A percentile compares a stretch with the other conserved stretches of the same genome.
Evolutionary conservation across 192 early-diverging fungal genomes (phyloP).

Genomic region (Gaertneriomyces semiglobifer): DNA sequence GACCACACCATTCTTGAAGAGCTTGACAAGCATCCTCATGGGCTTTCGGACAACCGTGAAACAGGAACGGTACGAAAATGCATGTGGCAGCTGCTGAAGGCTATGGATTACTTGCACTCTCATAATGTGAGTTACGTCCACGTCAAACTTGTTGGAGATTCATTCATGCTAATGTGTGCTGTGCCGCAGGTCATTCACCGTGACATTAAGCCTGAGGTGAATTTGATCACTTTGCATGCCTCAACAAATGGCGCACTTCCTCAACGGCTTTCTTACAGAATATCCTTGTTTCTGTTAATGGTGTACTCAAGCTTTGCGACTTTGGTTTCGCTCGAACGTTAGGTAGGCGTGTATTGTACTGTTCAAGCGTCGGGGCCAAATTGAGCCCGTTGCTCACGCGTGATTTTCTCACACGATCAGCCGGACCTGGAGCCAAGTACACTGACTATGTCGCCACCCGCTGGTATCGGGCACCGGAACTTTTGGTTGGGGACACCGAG

Average conservation of each 20-base stretch:
- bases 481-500: slow-evolving; percentile 61
- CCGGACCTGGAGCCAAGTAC: slow-evolving; percentile 64
- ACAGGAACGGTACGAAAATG: slow-evolving; percentile 53
- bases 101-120: slow-evolving; percentile 62
- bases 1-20: slow-evolving; percentile 67
- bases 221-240: not conserved
- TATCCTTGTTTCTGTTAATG: slow-evolving; percentile 57
- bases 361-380: not conserved
- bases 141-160: not conserved
- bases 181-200: slow-evolving; percentile 52
- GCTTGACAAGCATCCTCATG: slow-evolving; percentile 57
- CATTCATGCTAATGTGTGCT: slow-evolving; percentile 1
- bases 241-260: no score
- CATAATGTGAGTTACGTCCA: slow-evolving; percentile 49
- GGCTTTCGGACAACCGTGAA: slow-evolving; percentile 48
- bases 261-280: slow-evolving; percentile 32
- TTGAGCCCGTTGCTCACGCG: not conserved
- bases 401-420: slow-evolving; percentile 28
- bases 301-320: slow-evolving; percentile 62
- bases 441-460: slow-evolving; percentile 64
- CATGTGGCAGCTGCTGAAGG: slow-evolving; percentile 65
- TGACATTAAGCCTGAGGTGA: slow-evolving; percentile 63
- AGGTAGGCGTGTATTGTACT: slow-evolving; percentile 33
- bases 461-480: slow-evolving; percentile 61
- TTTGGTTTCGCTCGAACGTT: slow-evolving; percentile 64